These are phyloP conservation scores for Citrus sp. DNA, from an alignment of 345 rosid genomes.

Conservation along the genomic window DNA sequence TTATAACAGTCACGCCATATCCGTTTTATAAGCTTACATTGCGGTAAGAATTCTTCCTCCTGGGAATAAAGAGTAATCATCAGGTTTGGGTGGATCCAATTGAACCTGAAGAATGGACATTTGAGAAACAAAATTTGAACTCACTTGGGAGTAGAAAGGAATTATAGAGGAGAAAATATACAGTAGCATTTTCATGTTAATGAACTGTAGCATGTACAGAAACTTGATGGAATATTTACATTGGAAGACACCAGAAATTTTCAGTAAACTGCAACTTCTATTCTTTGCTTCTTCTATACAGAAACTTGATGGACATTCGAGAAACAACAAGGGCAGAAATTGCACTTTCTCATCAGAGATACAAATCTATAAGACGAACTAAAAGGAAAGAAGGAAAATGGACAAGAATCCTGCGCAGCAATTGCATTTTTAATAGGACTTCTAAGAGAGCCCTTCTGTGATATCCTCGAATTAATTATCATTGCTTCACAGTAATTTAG, in stretches of 20 bases:
- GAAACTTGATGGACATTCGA: no score
- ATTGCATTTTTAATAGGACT: not conserved
- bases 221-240: not conserved
- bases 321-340: not conserved
- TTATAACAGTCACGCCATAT: not conserved
- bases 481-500: not conserved
- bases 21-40: not conserved
- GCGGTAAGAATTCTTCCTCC: not conserved
- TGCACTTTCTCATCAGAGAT: not conserved
- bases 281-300: not conserved
- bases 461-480: not conserved
- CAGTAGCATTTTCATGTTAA: not conserved
- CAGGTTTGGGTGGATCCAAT: not conserved
- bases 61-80: not conserved
- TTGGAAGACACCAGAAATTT: not conserved
- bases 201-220: not conserved
- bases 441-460: not conserved
- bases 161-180: no score
- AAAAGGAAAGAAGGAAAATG: not conserved
- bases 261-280: not conserved
- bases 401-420: not conserved
- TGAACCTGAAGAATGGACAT: not conserved
- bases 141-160: no score
- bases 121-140: not conserved
- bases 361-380: not conserved